These are phyloP conservation scores for Apiospora malaysiana DNA, from an alignment of 2,329 filamentous ascomycete species.

Conservation along the genomic window DNA sequence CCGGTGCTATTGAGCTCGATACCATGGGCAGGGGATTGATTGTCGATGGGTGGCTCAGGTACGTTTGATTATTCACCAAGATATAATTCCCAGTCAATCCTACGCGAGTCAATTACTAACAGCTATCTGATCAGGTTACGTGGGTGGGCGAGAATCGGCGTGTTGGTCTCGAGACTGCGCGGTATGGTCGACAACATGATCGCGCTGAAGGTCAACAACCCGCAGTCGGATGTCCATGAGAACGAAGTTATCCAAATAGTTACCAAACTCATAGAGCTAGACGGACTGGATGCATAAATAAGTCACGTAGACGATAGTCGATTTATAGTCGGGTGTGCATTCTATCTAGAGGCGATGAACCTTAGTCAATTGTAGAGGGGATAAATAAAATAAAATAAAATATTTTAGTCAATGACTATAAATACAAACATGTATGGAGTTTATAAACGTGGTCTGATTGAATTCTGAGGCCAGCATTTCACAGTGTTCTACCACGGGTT, in stretches of 20 bases:
- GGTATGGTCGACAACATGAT: constrained; percentile 87
- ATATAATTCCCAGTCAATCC: background rate
- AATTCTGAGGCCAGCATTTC: constrained; percentile 1
- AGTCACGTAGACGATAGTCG: background rate
- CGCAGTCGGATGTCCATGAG: constrained; percentile 61
- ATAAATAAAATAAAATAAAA: background rate
- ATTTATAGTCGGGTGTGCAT: background rate
- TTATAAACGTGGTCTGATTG: background rate
- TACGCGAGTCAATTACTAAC: background rate
- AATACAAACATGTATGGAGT: background rate
- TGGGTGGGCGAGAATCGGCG: constrained; percentile 94
- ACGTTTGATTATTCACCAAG: constrained; percentile 23
- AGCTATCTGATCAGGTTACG: constrained; percentile 54
- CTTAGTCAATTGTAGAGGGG: background rate
- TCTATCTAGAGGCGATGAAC: background rate
- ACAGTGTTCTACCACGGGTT: background rate
- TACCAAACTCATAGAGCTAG: constrained; percentile 81
- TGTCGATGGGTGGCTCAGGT: constrained; percentile 86
- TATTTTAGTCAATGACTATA: background rate
- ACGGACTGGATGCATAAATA: constrained; percentile 75
- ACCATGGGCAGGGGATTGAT: constrained; percentile 85
- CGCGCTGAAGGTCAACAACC: constrained; percentile 79
- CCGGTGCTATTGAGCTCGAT: constrained; percentile 83
- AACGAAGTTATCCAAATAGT: constrained; percentile 79
- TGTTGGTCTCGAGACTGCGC: constrained; percentile 81